phyloP scores from a whole-genome alignment of 2,329 filamentous ascomycete genomes.

The Tolypocladium amazonense region DNA sequence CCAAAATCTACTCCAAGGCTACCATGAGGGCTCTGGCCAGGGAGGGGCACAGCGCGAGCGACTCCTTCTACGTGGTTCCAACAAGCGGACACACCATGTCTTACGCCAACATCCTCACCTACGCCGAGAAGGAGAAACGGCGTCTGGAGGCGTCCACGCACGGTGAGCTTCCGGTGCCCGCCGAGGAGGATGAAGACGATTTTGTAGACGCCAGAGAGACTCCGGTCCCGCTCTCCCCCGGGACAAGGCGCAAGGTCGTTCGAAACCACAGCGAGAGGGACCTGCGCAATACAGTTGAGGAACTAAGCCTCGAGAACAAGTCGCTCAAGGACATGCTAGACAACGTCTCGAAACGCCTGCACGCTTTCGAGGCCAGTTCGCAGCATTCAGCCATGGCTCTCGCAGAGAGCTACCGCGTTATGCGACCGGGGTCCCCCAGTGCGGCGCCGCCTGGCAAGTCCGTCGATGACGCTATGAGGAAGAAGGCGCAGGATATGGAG shows the following conservation, averaged over 20 bases:
- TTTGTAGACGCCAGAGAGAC: slow-evolving; percentile 83
- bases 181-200: slow-evolving; percentile 65
- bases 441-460: slow-evolving; percentile 14
- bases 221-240: slow-evolving; percentile 32
- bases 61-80: slow-evolving; percentile 92
- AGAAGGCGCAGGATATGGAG: slow-evolving; percentile 54
- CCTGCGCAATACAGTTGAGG: slow-evolving; percentile 65
- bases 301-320: slow-evolving; percentile 79
- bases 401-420: slow-evolving; percentile 67
- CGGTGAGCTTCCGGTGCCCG: slow-evolving; percentile 34
- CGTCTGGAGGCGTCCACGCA: slow-evolving; percentile 43
- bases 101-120: slow-evolving; percentile 79
- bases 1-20: slow-evolving; percentile 74
- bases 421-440: slow-evolving; percentile 43
- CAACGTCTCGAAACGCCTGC: slow-evolving; percentile 75
- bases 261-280: slow-evolving; percentile 32
- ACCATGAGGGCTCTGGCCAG: slow-evolving; percentile 70
- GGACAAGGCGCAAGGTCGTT: slow-evolving; percentile 27
- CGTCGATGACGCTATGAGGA: slow-evolving; percentile 26
- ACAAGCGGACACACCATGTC: slow-evolving; percentile 84
- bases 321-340: slow-evolving; percentile 78
- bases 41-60: slow-evolving; percentile 52
- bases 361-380: slow-evolving; percentile 85
- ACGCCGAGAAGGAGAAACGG: slow-evolving; percentile 55
- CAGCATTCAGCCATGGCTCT: slow-evolving; percentile 80